These are phyloP conservation scores for Colletotrichum scovillei DNA, from an alignment of 2,329 filamentous ascomycete genomes.

Conservation along the genomic window DNA sequence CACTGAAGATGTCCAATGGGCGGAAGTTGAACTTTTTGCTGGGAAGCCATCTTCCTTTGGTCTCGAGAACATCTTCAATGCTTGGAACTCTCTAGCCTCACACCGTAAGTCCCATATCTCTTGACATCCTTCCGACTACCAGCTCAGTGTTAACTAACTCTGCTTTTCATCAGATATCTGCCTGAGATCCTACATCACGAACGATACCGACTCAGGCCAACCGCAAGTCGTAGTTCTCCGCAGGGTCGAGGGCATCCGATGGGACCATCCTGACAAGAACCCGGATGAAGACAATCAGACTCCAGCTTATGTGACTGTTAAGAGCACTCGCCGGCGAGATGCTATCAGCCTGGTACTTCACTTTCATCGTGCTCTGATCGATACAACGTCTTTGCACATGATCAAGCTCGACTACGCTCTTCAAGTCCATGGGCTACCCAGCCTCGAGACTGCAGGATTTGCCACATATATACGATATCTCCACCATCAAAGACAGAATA, in stretches of 20 bases:
- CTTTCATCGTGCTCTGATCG: constrained; percentile 8
- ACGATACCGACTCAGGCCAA: not conserved
- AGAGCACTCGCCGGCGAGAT: not conserved
- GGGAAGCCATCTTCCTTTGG: not conserved
- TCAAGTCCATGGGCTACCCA: not conserved
- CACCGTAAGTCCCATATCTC: not conserved
- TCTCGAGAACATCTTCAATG: not conserved
- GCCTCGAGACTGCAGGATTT: not conserved
- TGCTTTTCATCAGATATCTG: not conserved
- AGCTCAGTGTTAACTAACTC: not conserved
- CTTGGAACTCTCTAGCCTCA: not conserved
- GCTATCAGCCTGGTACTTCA: not conserved
- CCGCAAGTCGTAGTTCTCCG: not conserved
- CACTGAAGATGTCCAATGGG: not conserved
- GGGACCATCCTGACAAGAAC: not conserved
- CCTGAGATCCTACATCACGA: not conserved
- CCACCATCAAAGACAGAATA: not conserved
- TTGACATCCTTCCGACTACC: not conserved
- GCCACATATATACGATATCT: not conserved
- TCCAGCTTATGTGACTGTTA: not conserved
- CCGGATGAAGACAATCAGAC: not conserved
- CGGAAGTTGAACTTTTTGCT: not conserved
- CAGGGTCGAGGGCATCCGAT: not conserved
- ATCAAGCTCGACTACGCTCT: constrained; percentile 6
- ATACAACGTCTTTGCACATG: constrained; percentile 4